Evolutionary conservation across 2,329 filamentous ascomycete genomes (phyloP).

Genomic region (Penicillium crustosum): DNA sequence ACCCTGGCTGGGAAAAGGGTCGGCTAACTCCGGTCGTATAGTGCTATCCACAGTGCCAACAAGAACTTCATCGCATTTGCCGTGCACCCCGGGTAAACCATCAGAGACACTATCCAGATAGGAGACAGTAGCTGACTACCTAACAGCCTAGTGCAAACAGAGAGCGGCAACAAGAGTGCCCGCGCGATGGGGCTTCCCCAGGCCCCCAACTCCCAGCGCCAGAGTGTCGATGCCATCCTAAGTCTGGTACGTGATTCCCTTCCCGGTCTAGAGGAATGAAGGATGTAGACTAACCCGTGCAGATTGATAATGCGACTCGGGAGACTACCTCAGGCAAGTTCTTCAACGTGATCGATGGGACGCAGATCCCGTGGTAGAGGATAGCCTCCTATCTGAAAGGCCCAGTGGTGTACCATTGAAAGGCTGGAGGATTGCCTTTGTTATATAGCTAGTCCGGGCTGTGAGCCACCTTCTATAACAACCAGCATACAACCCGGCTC

Average conservation of each 20-base stretch:
- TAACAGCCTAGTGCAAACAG: neutral
- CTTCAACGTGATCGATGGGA: neutral
- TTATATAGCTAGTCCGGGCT: neutral
- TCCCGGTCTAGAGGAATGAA: neutral
- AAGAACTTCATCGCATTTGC: neutral
- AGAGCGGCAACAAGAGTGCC: neutral
- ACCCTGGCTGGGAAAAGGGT: neutral
- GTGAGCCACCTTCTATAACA: neutral
- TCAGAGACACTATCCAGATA: neutral
- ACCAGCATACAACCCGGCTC: slow-evolving; percentile 1
- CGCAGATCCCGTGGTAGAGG: neutral
- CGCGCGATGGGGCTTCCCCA: neutral
- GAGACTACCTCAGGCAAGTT: neutral
- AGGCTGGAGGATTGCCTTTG: neutral
- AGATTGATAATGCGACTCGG: neutral
- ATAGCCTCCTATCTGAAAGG: neutral
- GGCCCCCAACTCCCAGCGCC: neutral
- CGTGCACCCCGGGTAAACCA: neutral
- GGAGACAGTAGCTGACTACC: neutral
- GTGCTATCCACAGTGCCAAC: neutral
- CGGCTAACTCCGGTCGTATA: neutral
- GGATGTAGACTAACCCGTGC: neutral
- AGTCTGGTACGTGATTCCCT: neutral
- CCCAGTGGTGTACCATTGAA: neutral
- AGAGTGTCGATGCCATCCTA: neutral